A percentile compares a stretch with the other conserved stretches of the same genome.
These are phyloP conservation scores for Fusarium anguioides DNA, from an alignment of 2,329 filamentous ascomycete genomes.

Conservation along the genomic window DNA sequence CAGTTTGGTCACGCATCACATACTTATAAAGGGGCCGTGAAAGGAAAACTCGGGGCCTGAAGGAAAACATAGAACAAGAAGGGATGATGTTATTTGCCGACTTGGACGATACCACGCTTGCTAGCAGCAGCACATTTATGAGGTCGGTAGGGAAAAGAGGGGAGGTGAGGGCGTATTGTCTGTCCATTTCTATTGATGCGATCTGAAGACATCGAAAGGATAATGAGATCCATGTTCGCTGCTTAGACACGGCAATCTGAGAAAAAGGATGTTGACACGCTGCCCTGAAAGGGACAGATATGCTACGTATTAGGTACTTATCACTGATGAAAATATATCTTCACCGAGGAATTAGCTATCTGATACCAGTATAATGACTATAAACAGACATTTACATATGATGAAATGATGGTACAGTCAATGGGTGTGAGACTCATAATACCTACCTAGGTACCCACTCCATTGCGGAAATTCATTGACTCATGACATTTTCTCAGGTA, in stretches of 20 bases:
- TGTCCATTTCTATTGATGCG: conserved; percentile 13
- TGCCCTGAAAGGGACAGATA: conserved; percentile 9
- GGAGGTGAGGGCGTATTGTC: conserved; percentile 4
- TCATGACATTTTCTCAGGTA: neutral
- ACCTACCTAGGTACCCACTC: neutral
- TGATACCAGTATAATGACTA: neutral
- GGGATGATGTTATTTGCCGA: conserved; percentile 21
- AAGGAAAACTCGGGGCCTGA: conserved; percentile 10
- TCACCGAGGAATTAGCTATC: neutral
- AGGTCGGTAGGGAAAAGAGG: neutral
- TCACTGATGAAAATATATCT: conserved; percentile 16
- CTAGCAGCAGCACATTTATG: conserved; percentile 16
- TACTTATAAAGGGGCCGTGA: conserved; percentile 36
- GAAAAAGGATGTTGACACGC: conserved; percentile 11
- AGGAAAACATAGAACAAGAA: conserved; percentile 27
- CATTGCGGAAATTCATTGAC: too few species aligned
- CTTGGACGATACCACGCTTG: conserved; percentile 38
- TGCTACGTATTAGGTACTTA: neutral
- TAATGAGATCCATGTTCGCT: conserved; percentile 11
- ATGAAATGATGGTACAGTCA: neutral
- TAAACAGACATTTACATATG: neutral
- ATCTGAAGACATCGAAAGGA: conserved; percentile 14
- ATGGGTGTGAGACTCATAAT: neutral
- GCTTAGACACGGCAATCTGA: conserved; percentile 9
- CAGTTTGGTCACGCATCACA: conserved; percentile 30